A percentile compares a stretch with the other conserved stretches of the same genome.
phyloP scores from a whole-genome alignment of 805 yeast genomes.

The Debaryomyces castellii region DNA sequence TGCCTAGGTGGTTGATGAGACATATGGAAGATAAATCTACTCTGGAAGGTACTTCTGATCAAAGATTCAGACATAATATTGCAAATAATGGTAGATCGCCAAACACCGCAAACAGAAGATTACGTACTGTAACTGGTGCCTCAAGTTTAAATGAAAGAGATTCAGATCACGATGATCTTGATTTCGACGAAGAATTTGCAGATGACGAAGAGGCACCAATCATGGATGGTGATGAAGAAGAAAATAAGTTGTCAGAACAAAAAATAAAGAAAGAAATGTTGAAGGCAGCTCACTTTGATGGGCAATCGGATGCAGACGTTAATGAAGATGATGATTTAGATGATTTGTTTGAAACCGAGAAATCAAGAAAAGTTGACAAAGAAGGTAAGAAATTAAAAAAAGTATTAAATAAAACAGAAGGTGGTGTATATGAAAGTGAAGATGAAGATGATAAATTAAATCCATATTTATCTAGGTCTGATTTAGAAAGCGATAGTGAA shows the following conservation, averaged over 20 bases:
- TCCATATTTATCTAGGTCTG: slow-evolving; percentile 64
- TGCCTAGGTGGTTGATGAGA: slow-evolving; percentile 95
- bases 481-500: slow-evolving; percentile 64
- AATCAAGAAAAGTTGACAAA: slow-evolving; percentile 72
- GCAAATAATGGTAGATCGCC: slow-evolving; percentile 6
- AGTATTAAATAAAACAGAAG: slow-evolving; percentile 81
- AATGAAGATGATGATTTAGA: slow-evolving; percentile 66
- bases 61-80: slow-evolving; percentile 39
- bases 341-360: slow-evolving; percentile 65
- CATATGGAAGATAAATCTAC: slow-evolving; percentile 65
- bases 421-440: slow-evolving; percentile 85
- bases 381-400: slow-evolving; percentile 86
- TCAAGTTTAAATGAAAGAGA: slow-evolving; percentile 49
- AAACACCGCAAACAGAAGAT: slow-evolving; percentile 9
- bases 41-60: slow-evolving; percentile 45
- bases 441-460: slow-evolving; percentile 65
- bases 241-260: slow-evolving; percentile 82
- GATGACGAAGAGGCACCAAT: slow-evolving; percentile 99
- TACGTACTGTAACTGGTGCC: slow-evolving; percentile 46
- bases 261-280: slow-evolving; percentile 83
- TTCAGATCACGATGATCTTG: slow-evolving; percentile 88
- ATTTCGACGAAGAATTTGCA: slow-evolving; percentile 94
- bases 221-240: slow-evolving; percentile 94
- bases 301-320: slow-evolving; percentile 55
- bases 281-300: slow-evolving; percentile 73